These are phyloP conservation scores for Salix dunnii DNA, from an alignment of 345 rosid species.

Conservation along the genomic window DNA sequence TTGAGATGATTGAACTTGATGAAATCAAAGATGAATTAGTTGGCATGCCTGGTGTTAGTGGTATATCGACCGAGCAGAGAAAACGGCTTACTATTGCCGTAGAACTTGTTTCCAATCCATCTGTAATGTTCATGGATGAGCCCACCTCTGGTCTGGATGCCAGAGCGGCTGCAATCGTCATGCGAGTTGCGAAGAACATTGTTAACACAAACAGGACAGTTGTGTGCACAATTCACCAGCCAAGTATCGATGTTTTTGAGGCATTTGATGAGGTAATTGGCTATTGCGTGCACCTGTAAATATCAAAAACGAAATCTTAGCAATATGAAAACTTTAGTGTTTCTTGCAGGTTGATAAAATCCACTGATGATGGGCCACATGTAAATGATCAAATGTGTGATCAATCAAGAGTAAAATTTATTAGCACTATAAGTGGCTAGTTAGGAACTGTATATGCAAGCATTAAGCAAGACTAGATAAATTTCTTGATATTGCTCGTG, in stretches of 20 bases:
- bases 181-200: conserved; percentile 54
- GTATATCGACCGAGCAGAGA: conserved; percentile 54
- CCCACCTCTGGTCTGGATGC: conserved; percentile 66
- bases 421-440: too few relatives aligned
- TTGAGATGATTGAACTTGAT: conserved; percentile 49
- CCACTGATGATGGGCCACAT: too few relatives aligned
- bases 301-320: too few relatives aligned
- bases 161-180: conserved; percentile 63
- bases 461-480: not conserved
- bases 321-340: too few relatives aligned
- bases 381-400: too few relatives aligned
- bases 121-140: conserved; percentile 62
- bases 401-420: too few relatives aligned
- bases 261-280: conserved; percentile 50
- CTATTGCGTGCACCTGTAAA: too few relatives aligned
- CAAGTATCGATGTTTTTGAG: conserved; percentile 58
- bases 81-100: conserved; percentile 58
- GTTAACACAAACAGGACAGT: conserved; percentile 43
- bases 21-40: conserved; percentile 49
- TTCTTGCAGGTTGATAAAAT: too few relatives aligned
- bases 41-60: conserved; percentile 41
- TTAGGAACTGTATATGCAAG: too few relatives aligned
- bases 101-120: conserved; percentile 57
- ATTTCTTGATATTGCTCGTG: too few relatives aligned
- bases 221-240: conserved; percentile 61